Evolutionary conservation across 345 rosid genomes (phyloP).

Genomic region (Populus ilicifolia): DNA sequence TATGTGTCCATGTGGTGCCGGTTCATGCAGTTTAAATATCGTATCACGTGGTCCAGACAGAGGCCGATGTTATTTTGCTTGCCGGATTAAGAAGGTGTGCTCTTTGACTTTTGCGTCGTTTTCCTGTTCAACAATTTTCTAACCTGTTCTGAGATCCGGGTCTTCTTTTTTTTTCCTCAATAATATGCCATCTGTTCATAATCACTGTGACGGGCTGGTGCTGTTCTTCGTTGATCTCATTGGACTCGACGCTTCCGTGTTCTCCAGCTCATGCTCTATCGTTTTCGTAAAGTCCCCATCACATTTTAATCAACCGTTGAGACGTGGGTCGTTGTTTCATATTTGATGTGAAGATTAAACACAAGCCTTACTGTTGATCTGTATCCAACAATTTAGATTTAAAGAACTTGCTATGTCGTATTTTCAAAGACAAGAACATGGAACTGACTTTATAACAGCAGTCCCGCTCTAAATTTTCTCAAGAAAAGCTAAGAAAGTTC

Average conservation of each 20-base stretch:
- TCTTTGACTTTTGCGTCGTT: not conserved
- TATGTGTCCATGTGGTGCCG: conserved; percentile 25
- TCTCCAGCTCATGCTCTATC: too few relatives aligned
- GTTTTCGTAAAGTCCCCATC: too few relatives aligned
- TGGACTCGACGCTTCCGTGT: not conserved
- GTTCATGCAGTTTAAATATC: not conserved
- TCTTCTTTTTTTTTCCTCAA: not conserved
- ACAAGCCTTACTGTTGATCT: too few relatives aligned
- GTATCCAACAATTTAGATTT: too few relatives aligned
- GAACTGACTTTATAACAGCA: too few relatives aligned
- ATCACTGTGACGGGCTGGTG: not conserved
- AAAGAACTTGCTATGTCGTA: too few relatives aligned
- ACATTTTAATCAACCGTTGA: too few relatives aligned
- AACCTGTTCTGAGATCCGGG: not conserved
- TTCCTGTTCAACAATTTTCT: not conserved
- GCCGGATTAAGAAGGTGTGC: conserved; percentile 24
- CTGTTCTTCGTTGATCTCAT: not conserved
- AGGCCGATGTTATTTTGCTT: conserved; percentile 21
- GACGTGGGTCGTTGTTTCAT: too few relatives aligned
- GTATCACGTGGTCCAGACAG: not conserved
- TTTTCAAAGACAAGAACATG: too few relatives aligned
- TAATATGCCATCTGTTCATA: not conserved
- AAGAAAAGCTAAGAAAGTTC: too few relatives aligned
- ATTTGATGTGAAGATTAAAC: too few relatives aligned
- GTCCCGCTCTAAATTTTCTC: too few relatives aligned